Evolutionary conservation across 1,139 yeast genomes (phyloP).

Genomic region (Suhomyces anneliseae): DNA sequence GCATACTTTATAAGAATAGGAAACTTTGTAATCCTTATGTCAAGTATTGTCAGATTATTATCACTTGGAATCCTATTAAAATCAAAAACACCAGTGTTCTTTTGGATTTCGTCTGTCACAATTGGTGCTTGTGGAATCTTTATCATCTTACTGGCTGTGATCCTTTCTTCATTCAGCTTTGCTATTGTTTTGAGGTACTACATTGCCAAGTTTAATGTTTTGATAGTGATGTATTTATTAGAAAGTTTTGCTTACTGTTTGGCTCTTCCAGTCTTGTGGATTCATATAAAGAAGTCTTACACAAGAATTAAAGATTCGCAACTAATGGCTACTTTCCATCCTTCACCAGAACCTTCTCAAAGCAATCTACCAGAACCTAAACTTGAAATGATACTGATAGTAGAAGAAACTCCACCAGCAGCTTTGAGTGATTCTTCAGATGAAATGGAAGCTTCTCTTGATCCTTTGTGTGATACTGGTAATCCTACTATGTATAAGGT

Average conservation of each 20-base stretch:
- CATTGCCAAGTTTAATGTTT: neutral
- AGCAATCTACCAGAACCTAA: too few relatives aligned
- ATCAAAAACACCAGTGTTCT: neutral
- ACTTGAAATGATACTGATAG: too few relatives aligned
- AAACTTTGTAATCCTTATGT: constrained; percentile 1
- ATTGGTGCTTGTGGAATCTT: neutral
- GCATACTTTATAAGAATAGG: constrained; percentile 1
- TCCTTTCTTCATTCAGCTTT: neutral
- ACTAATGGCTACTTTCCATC: constrained; percentile 8
- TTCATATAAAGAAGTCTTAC: neutral
- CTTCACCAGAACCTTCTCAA: constrained; percentile 6
- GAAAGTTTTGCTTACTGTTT: neutral
- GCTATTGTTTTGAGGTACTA: neutral
- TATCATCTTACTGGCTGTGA: neutral
- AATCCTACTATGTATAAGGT: neutral
- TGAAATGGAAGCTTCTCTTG: too few relatives aligned
- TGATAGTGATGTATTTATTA: neutral
- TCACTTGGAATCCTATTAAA: neutral
- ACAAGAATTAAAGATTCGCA: constrained; percentile 4
- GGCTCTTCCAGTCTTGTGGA: neutral
- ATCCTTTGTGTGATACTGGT: too few relatives aligned
- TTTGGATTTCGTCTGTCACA: neutral
- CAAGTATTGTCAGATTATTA: neutral
- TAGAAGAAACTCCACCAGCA: too few relatives aligned
- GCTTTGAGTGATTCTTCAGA: too few relatives aligned